Conservation (phyloP, 2,329 filamentous ascomycete species). For the Xylaria digitata region DNA sequence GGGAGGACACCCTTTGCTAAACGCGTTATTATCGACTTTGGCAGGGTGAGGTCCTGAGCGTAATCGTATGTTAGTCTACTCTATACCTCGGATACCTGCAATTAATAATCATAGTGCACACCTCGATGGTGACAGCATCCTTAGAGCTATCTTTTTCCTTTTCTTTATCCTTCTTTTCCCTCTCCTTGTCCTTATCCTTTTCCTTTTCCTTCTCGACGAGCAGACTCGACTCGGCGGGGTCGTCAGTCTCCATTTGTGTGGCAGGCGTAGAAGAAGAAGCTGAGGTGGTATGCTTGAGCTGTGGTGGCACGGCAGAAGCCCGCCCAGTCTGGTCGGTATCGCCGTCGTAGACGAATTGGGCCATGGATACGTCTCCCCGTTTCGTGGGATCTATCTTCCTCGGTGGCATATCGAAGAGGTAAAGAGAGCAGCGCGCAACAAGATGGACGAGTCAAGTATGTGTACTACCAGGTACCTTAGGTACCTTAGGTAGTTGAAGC, state of each 20-base stretch:
- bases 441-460: background rate
- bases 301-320: constrained; percentile 42
- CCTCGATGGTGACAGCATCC: constrained; percentile 63
- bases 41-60: constrained; percentile 76
- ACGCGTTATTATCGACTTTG: constrained; percentile 83
- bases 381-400: constrained; percentile 63
- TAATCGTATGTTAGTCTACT: constrained; percentile 33
- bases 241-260: constrained; percentile 52
- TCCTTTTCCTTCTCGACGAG: constrained; percentile 50
- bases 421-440: constrained; percentile 25
- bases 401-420: constrained; percentile 60
- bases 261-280: constrained; percentile 40
- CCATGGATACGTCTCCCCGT: constrained; percentile 60
- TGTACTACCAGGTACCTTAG: too few species aligned
- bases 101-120: constrained; percentile 45
- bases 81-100: background rate
- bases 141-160: constrained; percentile 44
- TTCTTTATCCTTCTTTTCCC: constrained; percentile 50
- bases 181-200: constrained; percentile 51
- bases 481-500: background rate
- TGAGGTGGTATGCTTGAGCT: constrained; percentile 40
- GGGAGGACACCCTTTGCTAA: constrained; percentile 84
- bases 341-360: constrained; percentile 60
- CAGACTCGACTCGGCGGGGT: constrained; percentile 42
- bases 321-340: constrained; percentile 43